Evolutionary conservation across 2,329 filamentous ascomycete genomes (phyloP).

Genomic region (Epicoccum nigrum): DNA sequence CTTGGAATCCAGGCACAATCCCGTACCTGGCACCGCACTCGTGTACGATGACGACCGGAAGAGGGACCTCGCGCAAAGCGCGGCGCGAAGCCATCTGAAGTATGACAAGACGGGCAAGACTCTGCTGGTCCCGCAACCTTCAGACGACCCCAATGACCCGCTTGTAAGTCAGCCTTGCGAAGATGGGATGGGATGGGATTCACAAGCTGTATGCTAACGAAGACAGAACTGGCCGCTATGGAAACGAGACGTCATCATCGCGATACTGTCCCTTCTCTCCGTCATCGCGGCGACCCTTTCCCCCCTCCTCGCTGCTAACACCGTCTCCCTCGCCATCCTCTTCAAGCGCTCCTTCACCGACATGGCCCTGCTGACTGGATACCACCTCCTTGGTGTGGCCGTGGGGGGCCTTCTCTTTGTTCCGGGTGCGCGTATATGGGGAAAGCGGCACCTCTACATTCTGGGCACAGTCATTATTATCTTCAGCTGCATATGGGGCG

Average conservation of each 20-base stretch:
- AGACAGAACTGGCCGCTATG: conserved; percentile 81
- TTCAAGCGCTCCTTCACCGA: conserved; percentile 72
- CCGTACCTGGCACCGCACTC: conserved; percentile 67
- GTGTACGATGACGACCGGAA: conserved; percentile 42
- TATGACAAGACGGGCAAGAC: conserved; percentile 74
- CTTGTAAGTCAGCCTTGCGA: conserved; percentile 57
- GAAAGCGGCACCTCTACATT: conserved; percentile 87
- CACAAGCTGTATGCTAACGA: neutral
- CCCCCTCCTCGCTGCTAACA: conserved; percentile 87
- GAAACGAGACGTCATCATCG: conserved; percentile 80
- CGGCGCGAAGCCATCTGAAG: conserved; percentile 62
- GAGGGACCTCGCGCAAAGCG: conserved; percentile 35
- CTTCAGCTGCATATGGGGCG: conserved; percentile 78
- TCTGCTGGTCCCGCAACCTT: conserved; percentile 88
- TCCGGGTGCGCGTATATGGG: conserved; percentile 86
- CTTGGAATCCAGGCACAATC: conserved; percentile 68
- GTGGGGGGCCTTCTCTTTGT: conserved; percentile 84
- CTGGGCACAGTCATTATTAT: conserved; percentile 77
- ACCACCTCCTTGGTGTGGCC: conserved; percentile 83
- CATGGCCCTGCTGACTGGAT: conserved; percentile 83
- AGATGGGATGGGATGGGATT: neutral
- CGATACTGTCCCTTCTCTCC: conserved; percentile 77
- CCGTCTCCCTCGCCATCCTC: conserved; percentile 73
- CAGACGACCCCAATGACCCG: conserved; percentile 88
- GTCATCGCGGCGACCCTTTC: conserved; percentile 85